Conservation (phyloP, 768 basidiomycete species). For the Collybia mongolica region DNA sequence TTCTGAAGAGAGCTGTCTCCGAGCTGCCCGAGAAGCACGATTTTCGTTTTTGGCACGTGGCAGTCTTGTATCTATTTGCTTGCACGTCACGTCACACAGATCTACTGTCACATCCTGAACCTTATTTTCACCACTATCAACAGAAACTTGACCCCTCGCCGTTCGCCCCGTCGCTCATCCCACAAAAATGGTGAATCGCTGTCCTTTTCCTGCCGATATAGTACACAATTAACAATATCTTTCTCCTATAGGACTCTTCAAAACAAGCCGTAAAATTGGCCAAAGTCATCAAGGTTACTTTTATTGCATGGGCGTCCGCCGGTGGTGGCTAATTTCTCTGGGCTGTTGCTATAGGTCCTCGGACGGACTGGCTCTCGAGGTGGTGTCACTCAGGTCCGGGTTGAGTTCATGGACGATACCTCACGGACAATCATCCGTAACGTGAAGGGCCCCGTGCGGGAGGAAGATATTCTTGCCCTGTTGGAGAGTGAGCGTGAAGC, state of each 20-base stretch:
- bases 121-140: constrained; percentile 3
- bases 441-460: constrained; percentile 96
- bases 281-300: constrained; percentile 90
- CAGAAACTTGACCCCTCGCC: neutral
- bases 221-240: neutral
- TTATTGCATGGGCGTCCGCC: neutral
- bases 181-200: constrained; percentile 1
- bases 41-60: too few relatives aligned
- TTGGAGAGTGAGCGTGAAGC: constrained; percentile 99
- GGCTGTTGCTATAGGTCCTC: constrained; percentile 64
- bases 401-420: constrained; percentile 98
- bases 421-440: constrained; percentile 97
- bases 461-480: constrained; percentile 94
- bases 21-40: too few relatives aligned
- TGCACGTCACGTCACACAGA: too few relatives aligned
- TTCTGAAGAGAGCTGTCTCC: too few relatives aligned
- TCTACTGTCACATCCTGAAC: neutral
- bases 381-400: constrained; percentile 98
- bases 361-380: constrained; percentile 98
- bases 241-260: constrained; percentile 62
- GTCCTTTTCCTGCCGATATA: too few relatives aligned
- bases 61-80: too few relatives aligned
- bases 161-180: neutral
- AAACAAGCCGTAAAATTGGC: constrained; percentile 97
- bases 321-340: neutral